Percentiles rank a stretch among this genome's conserved stretches.
Conservation (phyloP, 2,329 filamentous ascomycete genomes). For the Apiospora kogelbergensis region DNA sequence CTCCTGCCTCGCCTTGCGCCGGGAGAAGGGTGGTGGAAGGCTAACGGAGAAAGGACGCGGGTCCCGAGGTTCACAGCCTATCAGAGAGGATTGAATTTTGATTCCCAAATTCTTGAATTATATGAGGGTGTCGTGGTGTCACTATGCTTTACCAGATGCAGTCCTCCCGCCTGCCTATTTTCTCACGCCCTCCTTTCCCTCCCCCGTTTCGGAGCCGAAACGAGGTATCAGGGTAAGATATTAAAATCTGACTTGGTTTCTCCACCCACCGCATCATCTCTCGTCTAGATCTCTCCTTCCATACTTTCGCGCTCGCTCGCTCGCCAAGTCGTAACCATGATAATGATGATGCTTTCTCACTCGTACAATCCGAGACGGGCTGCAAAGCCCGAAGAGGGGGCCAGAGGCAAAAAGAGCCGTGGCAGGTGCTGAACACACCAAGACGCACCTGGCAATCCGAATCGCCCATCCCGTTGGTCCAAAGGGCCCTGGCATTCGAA, state of each 20-base stretch:
- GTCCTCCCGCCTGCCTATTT: background rate
- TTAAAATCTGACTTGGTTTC: background rate
- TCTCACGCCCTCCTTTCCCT: background rate
- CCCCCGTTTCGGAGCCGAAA: background rate
- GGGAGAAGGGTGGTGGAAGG: background rate
- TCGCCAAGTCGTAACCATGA: background rate
- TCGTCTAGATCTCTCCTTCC: background rate
- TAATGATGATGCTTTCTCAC: background rate
- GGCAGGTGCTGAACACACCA: background rate
- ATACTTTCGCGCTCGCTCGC: too few species aligned
- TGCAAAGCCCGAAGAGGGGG: background rate
- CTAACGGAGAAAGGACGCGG: too few species aligned
- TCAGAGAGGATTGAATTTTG: background rate
- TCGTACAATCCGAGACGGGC: background rate
- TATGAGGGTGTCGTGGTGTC: background rate
- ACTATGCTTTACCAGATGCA: background rate
- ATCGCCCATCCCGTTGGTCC: background rate
- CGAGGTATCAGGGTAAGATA: background rate
- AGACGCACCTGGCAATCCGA: background rate
- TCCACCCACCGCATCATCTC: background rate
- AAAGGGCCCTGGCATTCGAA: too few species aligned
- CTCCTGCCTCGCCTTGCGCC: background rate
- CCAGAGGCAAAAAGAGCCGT: too few species aligned
- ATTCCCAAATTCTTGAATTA: background rate
- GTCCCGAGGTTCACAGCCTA: background rate